Base-by-base conservation (phyloP, 2,329 filamentous ascomycete species). In the Colletotrichum spinosum region DNA sequence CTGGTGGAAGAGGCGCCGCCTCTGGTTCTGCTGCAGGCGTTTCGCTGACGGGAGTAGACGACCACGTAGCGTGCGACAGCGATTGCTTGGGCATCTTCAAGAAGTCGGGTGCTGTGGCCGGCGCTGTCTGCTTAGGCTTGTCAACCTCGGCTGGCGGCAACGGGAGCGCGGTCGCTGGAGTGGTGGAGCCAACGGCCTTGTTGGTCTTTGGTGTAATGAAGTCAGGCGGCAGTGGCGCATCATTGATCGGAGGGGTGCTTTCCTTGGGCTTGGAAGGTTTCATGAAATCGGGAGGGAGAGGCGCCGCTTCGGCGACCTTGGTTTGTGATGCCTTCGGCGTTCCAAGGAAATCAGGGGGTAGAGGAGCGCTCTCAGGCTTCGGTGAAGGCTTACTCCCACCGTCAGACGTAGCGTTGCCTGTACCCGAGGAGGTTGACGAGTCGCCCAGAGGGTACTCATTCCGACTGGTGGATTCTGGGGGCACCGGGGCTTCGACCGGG, bases 401-500 rank as follows among this genome's bases (percentile, higher is more conserved):
- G 70, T 75, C 72, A 15, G 70, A 72, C 2, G 70, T 50, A 15
- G 65, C 69, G 69, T 72, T 75, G 60, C 83, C 82, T 56, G 77
- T 74, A 67, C 79, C 77, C 51, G 84, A 87, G 65, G 84, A 86
- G 48, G 83, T 84, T 41, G 82, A 83, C 15, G 83, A 84, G 65
- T 85, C 82, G 52, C 81, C 83, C 44, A 85, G 69, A 54, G 79
- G 76, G 70, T 81, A 87, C 55, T 77, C 73, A 63, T 77, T 74
- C 78, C 83, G 86, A 79, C 84, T 88, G 58, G 80, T 86, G 62
- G 83, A 76, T 67, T 88, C 85, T 25, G 86, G 85, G 39, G 86
- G 85, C 5, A 88, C 75, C 62, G 86, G 85, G 25, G 71, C 75
- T 60, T 74, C 69, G 42, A 78, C 75, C 41, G 75, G 74, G 44